A percentile compares a stretch with the other conserved stretches of the same genome.
Evolutionary conservation across 2,329 filamentous ascomycete species (phyloP).

Genomic region (Ophiostoma triangulosporum): DNA sequence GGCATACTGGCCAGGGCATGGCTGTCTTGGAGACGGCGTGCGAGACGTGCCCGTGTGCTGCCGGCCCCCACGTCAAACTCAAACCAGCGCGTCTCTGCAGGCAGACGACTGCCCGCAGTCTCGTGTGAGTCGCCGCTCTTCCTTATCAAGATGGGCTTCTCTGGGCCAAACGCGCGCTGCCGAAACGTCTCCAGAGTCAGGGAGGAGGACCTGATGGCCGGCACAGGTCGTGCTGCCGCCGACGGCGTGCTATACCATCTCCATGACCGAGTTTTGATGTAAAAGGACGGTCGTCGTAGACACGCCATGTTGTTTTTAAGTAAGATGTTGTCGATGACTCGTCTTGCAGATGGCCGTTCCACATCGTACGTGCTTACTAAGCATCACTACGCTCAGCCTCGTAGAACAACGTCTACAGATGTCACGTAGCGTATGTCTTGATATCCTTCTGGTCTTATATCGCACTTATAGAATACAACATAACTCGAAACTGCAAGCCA

Average conservation of each 20-base stretch:
- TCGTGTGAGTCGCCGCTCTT: too few species aligned
- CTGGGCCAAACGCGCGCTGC: slow-evolving; percentile 35
- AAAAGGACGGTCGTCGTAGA: neutral
- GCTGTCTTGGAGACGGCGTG: neutral
- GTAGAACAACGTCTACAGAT: too few species aligned
- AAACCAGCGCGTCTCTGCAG: slow-evolving; percentile 50
- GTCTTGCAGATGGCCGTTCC: too few species aligned
- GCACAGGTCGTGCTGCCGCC: neutral
- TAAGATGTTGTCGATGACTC: too few species aligned
- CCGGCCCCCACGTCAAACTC: neutral
- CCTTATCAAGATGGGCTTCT: slow-evolving; percentile 37
- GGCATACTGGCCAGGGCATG: slow-evolving; percentile 23
- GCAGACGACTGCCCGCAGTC: slow-evolving; percentile 22
- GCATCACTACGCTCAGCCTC: too few species aligned
- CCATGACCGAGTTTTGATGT: neutral
- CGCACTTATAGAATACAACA: too few species aligned
- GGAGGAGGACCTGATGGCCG: neutral
- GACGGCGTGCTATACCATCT: neutral
- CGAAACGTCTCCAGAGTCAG: slow-evolving; percentile 33
- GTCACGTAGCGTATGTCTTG: too few species aligned
- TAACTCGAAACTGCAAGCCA: too few species aligned
- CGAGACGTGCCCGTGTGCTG: neutral
- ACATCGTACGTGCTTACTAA: too few species aligned
- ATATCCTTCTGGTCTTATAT: too few species aligned
- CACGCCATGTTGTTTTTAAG: neutral